Base-by-base conservation (phyloP, 805 yeast species). In the Candida gorgasii region DNA sequence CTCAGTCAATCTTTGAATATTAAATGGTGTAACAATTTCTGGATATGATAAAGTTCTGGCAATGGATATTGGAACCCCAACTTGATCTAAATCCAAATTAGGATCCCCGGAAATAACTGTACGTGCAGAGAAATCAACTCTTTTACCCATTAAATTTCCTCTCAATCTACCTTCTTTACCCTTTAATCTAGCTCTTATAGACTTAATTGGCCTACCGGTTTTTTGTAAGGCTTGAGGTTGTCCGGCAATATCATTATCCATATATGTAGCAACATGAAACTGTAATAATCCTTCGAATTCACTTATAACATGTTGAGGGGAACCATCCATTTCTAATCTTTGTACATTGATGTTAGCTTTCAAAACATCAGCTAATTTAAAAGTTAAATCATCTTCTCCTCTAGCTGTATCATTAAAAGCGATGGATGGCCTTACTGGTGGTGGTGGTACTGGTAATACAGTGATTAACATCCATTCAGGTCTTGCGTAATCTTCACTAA, bases 51-150 rank as follows among this genome's bases (percentile, higher is more conserved):
- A 73, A 1, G 98, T 92, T 60, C 93, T 82, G 1, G 99, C 99
- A 67, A 93, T 93, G 31, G 96, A 86, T 55, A 86, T 83, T 41
- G 99, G 99, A 17, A 93, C 99, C 73, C 99, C 99, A 48, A 93
- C 99, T 73, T 93, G 98, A 62, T 95, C 99, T 52, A 93, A 78
- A 55, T 93, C 98, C 56, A 93, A 76, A 60, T 93, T 93, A 34
- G 99, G 99, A 64, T 93, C 99, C 77, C 98, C 98, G 8, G 99
- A 90, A 75, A 93, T 93, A 59, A 93, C 99, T 2, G 99, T 90
- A 74, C 99, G 89, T 8, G 99, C 99, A 29, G 98, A 92, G 61
- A 89, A 93, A 66, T 93, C 97, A 46, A 93, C 99, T 78, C 99
- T 93, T 77, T 93, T 93, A 67, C 99, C 99, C 99, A 93, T 93